Percentiles rank a stretch among this genome's conserved stretches.
phyloP scores from a whole-genome alignment of 495 filamentous ascomycete species.

The Penicillium paradoxum region DNA sequence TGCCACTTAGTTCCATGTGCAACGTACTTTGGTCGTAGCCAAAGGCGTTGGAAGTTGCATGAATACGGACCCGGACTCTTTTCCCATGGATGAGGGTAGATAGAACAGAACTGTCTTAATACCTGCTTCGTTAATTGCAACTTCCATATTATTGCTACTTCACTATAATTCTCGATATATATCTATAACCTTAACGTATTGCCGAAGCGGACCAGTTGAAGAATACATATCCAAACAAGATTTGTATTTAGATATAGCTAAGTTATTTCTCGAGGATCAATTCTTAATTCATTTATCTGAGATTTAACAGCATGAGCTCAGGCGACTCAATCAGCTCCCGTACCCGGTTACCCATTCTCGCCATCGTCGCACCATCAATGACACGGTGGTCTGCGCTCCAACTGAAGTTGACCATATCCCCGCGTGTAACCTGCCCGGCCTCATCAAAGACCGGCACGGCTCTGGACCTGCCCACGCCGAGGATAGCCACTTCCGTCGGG shows the following conservation, averaged over 20 bases:
- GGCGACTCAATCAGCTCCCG: constrained; percentile 73
- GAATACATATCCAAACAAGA: not conserved
- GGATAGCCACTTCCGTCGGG: constrained; percentile 80
- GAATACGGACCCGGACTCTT: too few relatives aligned
- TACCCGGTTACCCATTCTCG: constrained; percentile 77
- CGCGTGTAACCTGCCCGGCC: constrained; percentile 82
- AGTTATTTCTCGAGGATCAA: constrained; percentile 2
- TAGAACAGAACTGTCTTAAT: too few relatives aligned
- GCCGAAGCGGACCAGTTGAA: not conserved
- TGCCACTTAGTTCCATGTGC: too few relatives aligned
- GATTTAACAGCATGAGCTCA: constrained; percentile 66
- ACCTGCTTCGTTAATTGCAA: too few relatives aligned
- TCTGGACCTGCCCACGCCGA: constrained; percentile 79
- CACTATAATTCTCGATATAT: too few relatives aligned
- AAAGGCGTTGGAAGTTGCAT: too few relatives aligned
- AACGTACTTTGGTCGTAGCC: too few relatives aligned
- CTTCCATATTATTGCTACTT: too few relatives aligned
- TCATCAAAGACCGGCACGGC: constrained; percentile 66
- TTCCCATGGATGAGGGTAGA: too few relatives aligned
- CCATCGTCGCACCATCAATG: constrained; percentile 91
- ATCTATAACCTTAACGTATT: too few relatives aligned
- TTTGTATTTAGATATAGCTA: not conserved
- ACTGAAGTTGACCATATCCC: constrained; percentile 85
- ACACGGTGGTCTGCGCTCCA: constrained; percentile 97
- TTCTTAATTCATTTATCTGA: constrained; percentile 29